Conservation (phyloP, 768 basidiomycete species). For the Mycena crocata region DNA sequence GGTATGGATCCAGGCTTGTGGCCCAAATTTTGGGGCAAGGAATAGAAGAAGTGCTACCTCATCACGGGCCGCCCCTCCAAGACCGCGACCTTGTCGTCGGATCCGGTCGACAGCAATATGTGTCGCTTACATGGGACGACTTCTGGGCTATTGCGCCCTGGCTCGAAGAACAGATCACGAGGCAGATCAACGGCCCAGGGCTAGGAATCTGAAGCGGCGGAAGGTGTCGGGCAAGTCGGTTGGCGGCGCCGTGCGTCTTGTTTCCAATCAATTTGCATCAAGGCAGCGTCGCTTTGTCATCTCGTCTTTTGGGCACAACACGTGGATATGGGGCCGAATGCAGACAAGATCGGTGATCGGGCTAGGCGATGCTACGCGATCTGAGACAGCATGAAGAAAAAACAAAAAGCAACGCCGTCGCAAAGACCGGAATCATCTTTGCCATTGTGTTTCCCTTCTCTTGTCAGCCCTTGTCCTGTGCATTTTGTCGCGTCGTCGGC, state of each 20-base stretch:
- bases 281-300: constrained; percentile 16
- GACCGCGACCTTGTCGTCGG: constrained; percentile 62
- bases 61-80: constrained; percentile 52
- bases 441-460: constrained; percentile 15
- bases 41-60: constrained; percentile 49
- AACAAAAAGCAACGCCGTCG: constrained; percentile 21
- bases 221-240: not conserved
- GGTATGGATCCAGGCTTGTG: constrained; percentile 60
- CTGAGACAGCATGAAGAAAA: constrained; percentile 3
- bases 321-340: too few relatives aligned
- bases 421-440: constrained; percentile 33
- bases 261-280: constrained; percentile 8
- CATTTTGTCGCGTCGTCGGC: constrained; percentile 17
- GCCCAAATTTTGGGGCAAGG: constrained; percentile 66
- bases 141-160: constrained; percentile 81
- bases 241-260: not conserved
- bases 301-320: too few relatives aligned
- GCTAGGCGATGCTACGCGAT: not conserved
- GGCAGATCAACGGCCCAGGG: constrained; percentile 77
- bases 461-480: constrained; percentile 16
- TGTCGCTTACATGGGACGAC: constrained; percentile 78
- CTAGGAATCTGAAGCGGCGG: constrained; percentile 60
- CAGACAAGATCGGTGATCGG: constrained; percentile 24
- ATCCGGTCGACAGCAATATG: constrained; percentile 67
- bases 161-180: constrained; percentile 75